Conservation (phyloP, 192 early-diverging fungal species). For the Coemansia sp. region DNA sequence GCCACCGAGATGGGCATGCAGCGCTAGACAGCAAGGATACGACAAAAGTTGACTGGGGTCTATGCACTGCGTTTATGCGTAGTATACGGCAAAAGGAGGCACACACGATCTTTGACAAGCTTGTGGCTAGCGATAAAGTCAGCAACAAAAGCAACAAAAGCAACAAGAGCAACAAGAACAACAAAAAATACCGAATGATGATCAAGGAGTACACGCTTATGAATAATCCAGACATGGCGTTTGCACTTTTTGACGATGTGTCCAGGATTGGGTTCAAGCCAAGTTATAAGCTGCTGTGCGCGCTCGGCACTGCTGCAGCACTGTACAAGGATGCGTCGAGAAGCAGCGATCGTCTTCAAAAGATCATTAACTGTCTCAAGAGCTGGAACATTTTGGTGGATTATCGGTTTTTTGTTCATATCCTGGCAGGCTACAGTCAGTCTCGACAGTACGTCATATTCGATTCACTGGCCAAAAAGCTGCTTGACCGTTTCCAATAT, state of each 20-base stretch:
- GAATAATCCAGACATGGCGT: slow-evolving; percentile 19
- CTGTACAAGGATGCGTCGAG: slow-evolving; percentile 12
- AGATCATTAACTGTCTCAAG: slow-evolving; percentile 22
- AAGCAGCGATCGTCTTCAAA: slow-evolving; percentile 13
- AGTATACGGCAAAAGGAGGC: slow-evolving; percentile 35
- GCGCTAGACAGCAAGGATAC: not conserved
- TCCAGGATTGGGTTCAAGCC: slow-evolving; percentile 6
- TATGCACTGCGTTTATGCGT: slow-evolving; percentile 33
- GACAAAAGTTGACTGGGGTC: slow-evolving; percentile 22
- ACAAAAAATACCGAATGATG: slow-evolving; percentile 22
- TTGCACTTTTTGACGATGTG: slow-evolving; percentile 33
- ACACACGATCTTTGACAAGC: slow-evolving; percentile 26
- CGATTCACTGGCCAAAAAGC: slow-evolving; percentile 25
- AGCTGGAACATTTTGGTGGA: slow-evolving; percentile 31
- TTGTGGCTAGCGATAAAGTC: slow-evolving; percentile 10
- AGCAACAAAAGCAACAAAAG: slow-evolving; percentile 10
- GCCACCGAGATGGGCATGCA: slow-evolving; percentile 11
- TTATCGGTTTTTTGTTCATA: slow-evolving; percentile 20
- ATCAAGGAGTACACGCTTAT: slow-evolving; percentile 29
- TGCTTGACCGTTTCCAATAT: slow-evolving; percentile 10
- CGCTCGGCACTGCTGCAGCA: slow-evolving; percentile 24
- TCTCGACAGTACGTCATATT: slow-evolving; percentile 43
- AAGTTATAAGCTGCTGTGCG: not conserved
- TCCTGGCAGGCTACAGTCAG: slow-evolving; percentile 36
- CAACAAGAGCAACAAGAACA: too few species aligned